Conservation (phyloP, 768 basidiomycete genomes). For the Pulveroboletus sp. region DNA sequence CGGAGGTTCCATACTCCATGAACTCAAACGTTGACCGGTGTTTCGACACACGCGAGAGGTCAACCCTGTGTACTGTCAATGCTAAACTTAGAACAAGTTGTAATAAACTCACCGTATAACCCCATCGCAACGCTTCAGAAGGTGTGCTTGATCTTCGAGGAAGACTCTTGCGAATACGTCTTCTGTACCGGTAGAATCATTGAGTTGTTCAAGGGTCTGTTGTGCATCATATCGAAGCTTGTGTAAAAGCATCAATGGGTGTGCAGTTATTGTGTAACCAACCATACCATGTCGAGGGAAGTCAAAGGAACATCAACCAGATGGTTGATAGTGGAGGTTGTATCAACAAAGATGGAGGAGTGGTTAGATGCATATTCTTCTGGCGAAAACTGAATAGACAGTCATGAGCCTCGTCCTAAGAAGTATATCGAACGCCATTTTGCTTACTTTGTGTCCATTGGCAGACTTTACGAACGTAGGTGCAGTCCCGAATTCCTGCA, state of each 20-base stretch:
- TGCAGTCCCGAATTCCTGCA: slow-evolving; percentile 60
- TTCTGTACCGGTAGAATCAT: slow-evolving; percentile 40
- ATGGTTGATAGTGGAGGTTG: slow-evolving; percentile 73
- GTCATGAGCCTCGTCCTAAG: neutral
- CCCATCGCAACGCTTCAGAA: slow-evolving; percentile 70
- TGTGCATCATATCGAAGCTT: slow-evolving; percentile 78
- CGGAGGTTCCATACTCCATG: slow-evolving; percentile 57
- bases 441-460: slow-evolving; percentile 52
- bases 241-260: slow-evolving; percentile 1
- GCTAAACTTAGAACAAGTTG: neutral
- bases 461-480: slow-evolving; percentile 58
- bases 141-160: slow-evolving; percentile 64
- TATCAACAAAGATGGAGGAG: slow-evolving; percentile 72
- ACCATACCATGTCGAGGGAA: slow-evolving; percentile 72
- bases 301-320: slow-evolving; percentile 71
- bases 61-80: slow-evolving; percentile 43
- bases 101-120: slow-evolving; percentile 51
- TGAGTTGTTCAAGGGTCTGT: slow-evolving; percentile 65
- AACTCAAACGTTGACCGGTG: slow-evolving; percentile 39
- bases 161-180: slow-evolving; percentile 75
- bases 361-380: slow-evolving; percentile 53
- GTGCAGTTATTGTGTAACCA: neutral
- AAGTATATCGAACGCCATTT: neutral
- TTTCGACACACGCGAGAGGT: slow-evolving; percentile 38
- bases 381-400: slow-evolving; percentile 48